Evolutionary conservation across 768 basidiomycete species (phyloP).

Genomic region (Pleurotus pulmonarius): DNA sequence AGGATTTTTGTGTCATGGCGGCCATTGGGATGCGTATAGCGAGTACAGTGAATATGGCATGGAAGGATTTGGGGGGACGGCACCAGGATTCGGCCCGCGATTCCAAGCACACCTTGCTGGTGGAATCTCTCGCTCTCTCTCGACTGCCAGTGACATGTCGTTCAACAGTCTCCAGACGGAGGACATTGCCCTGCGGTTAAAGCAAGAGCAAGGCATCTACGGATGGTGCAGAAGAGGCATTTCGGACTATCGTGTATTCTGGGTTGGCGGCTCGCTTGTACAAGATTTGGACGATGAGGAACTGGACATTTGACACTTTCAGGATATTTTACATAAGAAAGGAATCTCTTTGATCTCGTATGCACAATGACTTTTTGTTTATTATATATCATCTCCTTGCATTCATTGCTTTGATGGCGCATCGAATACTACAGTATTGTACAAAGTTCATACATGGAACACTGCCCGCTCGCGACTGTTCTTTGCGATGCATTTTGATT

Average conservation of each 20-base stretch:
- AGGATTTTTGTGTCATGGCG: constrained; percentile 52
- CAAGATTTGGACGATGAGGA: constrained; percentile 27
- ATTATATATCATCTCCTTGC: not conserved
- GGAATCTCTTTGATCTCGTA: no score
- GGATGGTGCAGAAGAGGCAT: constrained; percentile 73
- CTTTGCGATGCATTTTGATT: not conserved
- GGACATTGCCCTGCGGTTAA: constrained; percentile 41
- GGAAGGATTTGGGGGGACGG: not conserved
- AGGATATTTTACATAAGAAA: no score
- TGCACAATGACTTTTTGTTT: no score
- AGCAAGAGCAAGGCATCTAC: constrained; percentile 64
- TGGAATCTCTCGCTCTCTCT: constrained; percentile 38
- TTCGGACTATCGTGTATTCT: constrained; percentile 79
- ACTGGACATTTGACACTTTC: no score
- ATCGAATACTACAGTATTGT: constrained; percentile 5
- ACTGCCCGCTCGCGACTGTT: not conserved
- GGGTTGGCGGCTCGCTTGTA: constrained; percentile 62
- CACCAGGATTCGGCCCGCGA: constrained; percentile 11
- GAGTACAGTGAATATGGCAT: constrained; percentile 17
- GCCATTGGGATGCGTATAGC: constrained; percentile 45
- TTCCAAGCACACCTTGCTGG: constrained; percentile 17
- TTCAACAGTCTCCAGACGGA: constrained; percentile 50
- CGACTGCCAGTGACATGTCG: constrained; percentile 40
- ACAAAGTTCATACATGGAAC: constrained; percentile 4
- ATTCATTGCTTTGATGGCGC: not conserved